These are phyloP conservation scores for Penicillium hesseltinei DNA, from an alignment of 2,329 filamentous ascomycete species.

Conservation along the genomic window DNA sequence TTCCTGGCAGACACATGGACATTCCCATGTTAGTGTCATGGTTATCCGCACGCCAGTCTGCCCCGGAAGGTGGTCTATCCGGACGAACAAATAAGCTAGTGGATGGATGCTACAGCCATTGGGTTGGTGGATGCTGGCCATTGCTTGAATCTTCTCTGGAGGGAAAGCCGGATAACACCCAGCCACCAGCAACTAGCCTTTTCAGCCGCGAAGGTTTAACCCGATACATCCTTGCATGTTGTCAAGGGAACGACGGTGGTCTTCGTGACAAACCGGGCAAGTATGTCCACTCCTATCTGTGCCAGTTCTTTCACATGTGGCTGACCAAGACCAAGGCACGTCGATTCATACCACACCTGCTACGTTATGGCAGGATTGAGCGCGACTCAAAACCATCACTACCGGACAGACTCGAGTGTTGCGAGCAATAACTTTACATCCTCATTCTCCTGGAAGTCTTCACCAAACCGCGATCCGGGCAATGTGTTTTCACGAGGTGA, in stretches of 20 bases:
- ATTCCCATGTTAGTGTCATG: conserved; percentile 75
- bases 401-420: conserved; percentile 41
- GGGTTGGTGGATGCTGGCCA: conserved; percentile 94
- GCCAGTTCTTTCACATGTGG: conserved; percentile 5
- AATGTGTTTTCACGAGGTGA: conserved; percentile 71
- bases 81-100: conserved; percentile 97
- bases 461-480: conserved; percentile 44
- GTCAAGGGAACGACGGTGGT: conserved; percentile 75
- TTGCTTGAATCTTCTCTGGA: conserved; percentile 76
- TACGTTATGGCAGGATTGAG: conserved; percentile 87
- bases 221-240: conserved; percentile 85
- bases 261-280: conserved; percentile 91
- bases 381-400: conserved; percentile 68
- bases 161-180: conserved; percentile 43
- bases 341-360: conserved; percentile 89
- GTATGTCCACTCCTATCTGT: conserved; percentile 51
- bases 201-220: conserved; percentile 84
- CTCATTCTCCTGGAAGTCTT: conserved; percentile 42
- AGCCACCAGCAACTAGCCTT: conserved; percentile 34
- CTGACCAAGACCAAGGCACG: conserved; percentile 52
- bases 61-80: conserved; percentile 87
- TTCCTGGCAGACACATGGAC: conserved; percentile 65
- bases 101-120: conserved; percentile 97
- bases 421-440: conserved; percentile 33
- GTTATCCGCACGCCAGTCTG: conserved; percentile 85